Evolutionary conservation across 192 early-diverging fungal species (phyloP).

Genomic region (Oehlia diaphana): DNA sequence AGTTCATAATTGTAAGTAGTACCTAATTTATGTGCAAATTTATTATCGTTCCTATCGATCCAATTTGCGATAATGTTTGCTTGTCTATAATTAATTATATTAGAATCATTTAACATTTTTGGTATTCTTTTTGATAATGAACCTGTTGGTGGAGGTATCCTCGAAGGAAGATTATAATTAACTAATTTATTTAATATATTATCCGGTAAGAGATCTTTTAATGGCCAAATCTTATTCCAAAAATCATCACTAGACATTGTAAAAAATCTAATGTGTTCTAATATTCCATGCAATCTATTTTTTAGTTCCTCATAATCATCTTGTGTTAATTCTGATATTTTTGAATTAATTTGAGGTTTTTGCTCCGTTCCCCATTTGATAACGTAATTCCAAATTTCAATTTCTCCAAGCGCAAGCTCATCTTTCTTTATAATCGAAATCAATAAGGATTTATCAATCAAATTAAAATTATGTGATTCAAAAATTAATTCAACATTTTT

Average conservation of each 20-base stretch:
- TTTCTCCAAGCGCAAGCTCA: neutral
- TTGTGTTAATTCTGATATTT: neutral
- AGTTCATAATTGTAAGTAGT: no score
- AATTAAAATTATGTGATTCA: neutral
- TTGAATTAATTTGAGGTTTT: neutral
- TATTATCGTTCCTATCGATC: no score
- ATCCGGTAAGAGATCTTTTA: neutral
- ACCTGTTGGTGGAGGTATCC: no score
- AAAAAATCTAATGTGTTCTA: neutral
- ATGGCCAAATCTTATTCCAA: neutral
- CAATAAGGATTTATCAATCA: neutral
- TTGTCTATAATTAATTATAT: no score
- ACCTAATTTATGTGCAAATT: no score
- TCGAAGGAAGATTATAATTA: no score
- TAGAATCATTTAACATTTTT: no score
- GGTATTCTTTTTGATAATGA: no score
- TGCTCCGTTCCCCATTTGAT: constrained; percentile 9
- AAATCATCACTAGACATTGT: neutral
- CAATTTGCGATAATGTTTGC: no score
- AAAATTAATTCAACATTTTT: neutral
- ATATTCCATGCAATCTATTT: neutral
- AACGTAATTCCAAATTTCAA: neutral
- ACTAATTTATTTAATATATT: no score
- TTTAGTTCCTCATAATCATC: neutral
- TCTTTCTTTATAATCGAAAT: neutral